Evolutionary conservation across 441 rosid species (phyloP), one percentile per base, ranked within the genome.

Genomic region (Adansonia rubrostipa): DNA sequence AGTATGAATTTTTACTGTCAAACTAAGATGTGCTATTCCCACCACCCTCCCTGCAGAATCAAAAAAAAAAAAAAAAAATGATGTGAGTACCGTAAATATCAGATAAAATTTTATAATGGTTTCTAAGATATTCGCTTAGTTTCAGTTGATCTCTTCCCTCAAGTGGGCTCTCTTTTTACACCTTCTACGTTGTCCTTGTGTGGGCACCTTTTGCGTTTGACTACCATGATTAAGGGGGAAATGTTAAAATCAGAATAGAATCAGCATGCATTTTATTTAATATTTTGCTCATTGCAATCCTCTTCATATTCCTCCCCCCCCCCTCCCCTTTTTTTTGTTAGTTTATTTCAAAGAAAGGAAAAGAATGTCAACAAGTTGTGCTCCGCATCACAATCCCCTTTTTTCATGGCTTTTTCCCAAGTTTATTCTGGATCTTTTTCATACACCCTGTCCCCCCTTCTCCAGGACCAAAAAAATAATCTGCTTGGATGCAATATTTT

Each of bases 261-360:
- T 8, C 48, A 36, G 11, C 5, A 13, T 14, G 5, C 22, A 56
- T 56, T 56, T 56, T 56, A 56, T 1, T 56, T 7, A 5, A 17
- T 56, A n/a, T 56, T 56, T 56, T 56, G 13, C 1, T 66, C 69
- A 1, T 17, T 17, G 28, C 22, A 66, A 66, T 44, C 14, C 53
- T 17, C 50, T 66, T 20, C 15, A 4, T 17, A 11, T 17, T 44
- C 1, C 28, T 44, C n/a, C 20, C 22, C 48, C 19, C 40, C 3
- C 70, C 9, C 11, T 65, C 17, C 3, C 5, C 3, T 1, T 13
- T 15, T 40, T 13, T 5, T 64, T 15, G 48, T 40, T 64, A 64
- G 48, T n/a, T 64, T 36, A 50, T 68, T 45, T 68, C 36, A 68
- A 68, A 68, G 71, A 17, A 20, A 47, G n/a, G 36, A 56, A 67